Conservation (phyloP, 345 rosid genomes). For the Fremontodendron californicum region DNA sequence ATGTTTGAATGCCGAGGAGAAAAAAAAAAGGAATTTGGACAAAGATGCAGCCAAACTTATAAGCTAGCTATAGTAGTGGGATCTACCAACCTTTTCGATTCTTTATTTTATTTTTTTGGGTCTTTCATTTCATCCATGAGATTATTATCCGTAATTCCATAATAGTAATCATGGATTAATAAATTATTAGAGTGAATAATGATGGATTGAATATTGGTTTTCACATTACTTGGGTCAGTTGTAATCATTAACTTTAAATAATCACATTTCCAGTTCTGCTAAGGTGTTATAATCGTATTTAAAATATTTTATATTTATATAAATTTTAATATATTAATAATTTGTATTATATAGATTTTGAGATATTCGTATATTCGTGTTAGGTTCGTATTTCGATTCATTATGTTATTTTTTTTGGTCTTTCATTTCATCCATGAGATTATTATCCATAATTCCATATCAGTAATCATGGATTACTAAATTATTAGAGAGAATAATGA, state of each 20-base stretch:
- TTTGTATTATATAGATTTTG: too few relatives aligned
- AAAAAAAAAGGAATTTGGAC: neutral
- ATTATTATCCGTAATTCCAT: neutral
- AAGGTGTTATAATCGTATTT: too few relatives aligned
- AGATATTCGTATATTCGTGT: too few relatives aligned
- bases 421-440: neutral
- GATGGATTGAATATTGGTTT: conserved; percentile 1
- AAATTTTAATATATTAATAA: too few relatives aligned
- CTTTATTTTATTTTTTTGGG: neutral
- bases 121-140: neutral
- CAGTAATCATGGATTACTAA: neutral
- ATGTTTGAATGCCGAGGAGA: neutral
- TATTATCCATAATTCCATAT: neutral
- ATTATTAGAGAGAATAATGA: neutral
- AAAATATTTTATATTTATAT: too few relatives aligned
- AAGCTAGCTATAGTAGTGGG: neutral
- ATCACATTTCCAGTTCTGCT: too few relatives aligned
- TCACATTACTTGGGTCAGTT: neutral
- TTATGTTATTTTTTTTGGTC: too few relatives aligned
- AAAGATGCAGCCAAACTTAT: neutral
- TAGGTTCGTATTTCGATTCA: too few relatives aligned
- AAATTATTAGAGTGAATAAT: neutral
- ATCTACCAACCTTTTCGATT: neutral
- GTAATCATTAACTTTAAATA: conserved; percentile 3
- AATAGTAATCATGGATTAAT: neutral